A percentile compares a stretch with the other conserved stretches of the same genome.
These are phyloP conservation scores for Friedmanniomyces simplex DNA, from an alignment of 495 filamentous ascomycete genomes.

Conservation along the genomic window DNA sequence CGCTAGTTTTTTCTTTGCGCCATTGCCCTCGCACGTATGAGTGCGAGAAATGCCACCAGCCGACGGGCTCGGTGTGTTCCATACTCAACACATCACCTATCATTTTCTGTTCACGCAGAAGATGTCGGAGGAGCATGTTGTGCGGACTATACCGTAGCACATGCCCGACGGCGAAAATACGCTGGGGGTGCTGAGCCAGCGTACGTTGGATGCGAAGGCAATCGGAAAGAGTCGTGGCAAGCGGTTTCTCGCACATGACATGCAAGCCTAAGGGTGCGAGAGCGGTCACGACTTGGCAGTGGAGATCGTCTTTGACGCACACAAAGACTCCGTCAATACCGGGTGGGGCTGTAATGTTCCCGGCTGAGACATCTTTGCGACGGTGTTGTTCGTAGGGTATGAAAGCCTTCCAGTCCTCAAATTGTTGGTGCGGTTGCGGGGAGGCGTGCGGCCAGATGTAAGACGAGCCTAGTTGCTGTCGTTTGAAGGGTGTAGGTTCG, in stretches of 20 bases:
- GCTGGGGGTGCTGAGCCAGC: slow-evolving; percentile 31
- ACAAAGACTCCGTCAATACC: slow-evolving; percentile 72
- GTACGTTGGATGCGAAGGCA: slow-evolving; percentile 63
- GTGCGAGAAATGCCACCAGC: slow-evolving; percentile 94
- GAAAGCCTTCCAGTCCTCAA: slow-evolving; percentile 65
- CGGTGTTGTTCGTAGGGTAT: slow-evolving; percentile 51
- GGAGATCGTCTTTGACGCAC: slow-evolving; percentile 80
- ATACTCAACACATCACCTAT: slow-evolving; percentile 83
- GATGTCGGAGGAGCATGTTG: slow-evolving; percentile 69
- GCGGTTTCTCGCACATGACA: slow-evolving; percentile 90
- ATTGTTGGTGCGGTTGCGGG: slow-evolving; percentile 47
- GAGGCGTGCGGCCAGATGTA: slow-evolving; percentile 51
- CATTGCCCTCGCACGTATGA: slow-evolving; percentile 92
- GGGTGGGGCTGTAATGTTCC: neutral
- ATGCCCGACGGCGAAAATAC: slow-evolving; percentile 68
- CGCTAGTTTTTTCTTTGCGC: slow-evolving; percentile 63
- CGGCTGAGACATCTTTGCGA: slow-evolving; percentile 29
- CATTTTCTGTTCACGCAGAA: slow-evolving; percentile 59
- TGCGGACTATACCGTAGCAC: slow-evolving; percentile 65
- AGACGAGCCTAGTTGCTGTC: slow-evolving; percentile 51
- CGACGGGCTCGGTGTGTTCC: slow-evolving; percentile 87
- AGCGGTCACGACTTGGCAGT: slow-evolving; percentile 63
- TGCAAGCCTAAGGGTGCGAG: slow-evolving; percentile 62
- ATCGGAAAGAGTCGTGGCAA: slow-evolving; percentile 65
- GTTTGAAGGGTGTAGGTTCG: slow-evolving; percentile 72